These are phyloP conservation scores for Dalbergia cochinchinensis DNA, from an alignment of 306 rosid species.

Conservation along the genomic window DNA sequence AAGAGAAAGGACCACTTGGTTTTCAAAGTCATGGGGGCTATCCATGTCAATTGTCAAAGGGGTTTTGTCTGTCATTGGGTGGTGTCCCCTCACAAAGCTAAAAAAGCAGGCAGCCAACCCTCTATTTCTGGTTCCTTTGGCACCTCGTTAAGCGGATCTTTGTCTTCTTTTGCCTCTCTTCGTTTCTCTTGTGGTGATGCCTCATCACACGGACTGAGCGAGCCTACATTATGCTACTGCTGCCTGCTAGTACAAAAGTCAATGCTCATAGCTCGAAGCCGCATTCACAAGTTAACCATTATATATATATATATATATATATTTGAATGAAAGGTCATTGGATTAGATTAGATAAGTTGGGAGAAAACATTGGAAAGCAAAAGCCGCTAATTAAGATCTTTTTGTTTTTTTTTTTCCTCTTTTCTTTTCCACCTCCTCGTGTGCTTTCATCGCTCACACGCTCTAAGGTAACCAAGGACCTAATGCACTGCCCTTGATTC, in stretches of 20 bases:
- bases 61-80: conserved; percentile 33
- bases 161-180: conserved; percentile 45
- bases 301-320: neutral
- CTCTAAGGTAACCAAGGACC: neutral
- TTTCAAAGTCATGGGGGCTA: conserved; percentile 43
- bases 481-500: conserved; percentile 37
- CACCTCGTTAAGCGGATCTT: conserved; percentile 81
- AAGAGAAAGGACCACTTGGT: conserved; percentile 56
- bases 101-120: conserved; percentile 34
- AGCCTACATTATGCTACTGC: conserved; percentile 11
- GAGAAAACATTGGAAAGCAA: conserved; percentile 32
- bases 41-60: conserved; percentile 46
- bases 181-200: neutral
- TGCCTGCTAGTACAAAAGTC: conserved; percentile 50
- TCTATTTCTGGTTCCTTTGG: conserved; percentile 43
- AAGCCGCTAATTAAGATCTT: conserved; percentile 68
- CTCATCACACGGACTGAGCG: neutral
- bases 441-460: conserved; percentile 43
- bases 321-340: neutral
- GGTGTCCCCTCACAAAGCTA: conserved; percentile 53
- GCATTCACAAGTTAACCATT: conserved; percentile 50
- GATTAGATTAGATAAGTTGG: conserved; percentile 33
- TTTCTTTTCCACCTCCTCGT: conserved; percentile 31
- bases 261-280: conserved; percentile 62
- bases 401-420: neutral